These are phyloP conservation scores for Nemophila menziesii DNA, from an alignment of 257 asterid genomes.

Conservation along the genomic window DNA sequence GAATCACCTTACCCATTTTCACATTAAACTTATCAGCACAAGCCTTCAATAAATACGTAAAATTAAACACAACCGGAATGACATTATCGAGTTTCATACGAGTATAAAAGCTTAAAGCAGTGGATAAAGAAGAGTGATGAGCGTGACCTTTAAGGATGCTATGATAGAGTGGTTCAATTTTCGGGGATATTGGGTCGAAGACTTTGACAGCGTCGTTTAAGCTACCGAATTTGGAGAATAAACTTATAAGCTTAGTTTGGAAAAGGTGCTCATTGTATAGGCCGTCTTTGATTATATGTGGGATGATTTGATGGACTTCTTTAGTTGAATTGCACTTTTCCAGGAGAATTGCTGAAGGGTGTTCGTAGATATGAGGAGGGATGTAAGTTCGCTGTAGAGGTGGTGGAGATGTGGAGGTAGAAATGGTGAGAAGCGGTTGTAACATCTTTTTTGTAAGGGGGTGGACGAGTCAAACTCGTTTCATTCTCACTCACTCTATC, in stretches of 20 bases:
- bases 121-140: constrained; percentile 26
- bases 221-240: constrained; percentile 69
- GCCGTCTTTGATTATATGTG: constrained; percentile 58
- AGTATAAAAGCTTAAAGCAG: constrained; percentile 41
- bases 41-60: constrained; percentile 46
- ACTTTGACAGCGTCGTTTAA: constrained; percentile 55
- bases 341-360: constrained; percentile 72
- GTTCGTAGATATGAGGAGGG: constrained; percentile 53
- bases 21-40: constrained; percentile 50
- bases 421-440: not conserved
- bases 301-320: constrained; percentile 69
- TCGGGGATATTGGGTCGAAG: constrained; percentile 48
- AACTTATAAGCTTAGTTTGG: constrained; percentile 72
- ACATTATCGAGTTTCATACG: constrained; percentile 54
- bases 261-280: constrained; percentile 57
- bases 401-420: constrained; percentile 2
- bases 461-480: too few relatives aligned
- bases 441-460: too few relatives aligned
- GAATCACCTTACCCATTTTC: constrained; percentile 57
- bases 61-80: constrained; percentile 50
- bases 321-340: constrained; percentile 58
- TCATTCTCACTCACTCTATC: too few relatives aligned
- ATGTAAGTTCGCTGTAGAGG: constrained; percentile 27
- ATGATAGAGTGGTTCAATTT: constrained; percentile 61
- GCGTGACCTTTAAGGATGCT: constrained; percentile 62